Evolutionary conservation across 129 eudicot genomes (phyloP).

Genomic region (Flaveria brownii): DNA sequence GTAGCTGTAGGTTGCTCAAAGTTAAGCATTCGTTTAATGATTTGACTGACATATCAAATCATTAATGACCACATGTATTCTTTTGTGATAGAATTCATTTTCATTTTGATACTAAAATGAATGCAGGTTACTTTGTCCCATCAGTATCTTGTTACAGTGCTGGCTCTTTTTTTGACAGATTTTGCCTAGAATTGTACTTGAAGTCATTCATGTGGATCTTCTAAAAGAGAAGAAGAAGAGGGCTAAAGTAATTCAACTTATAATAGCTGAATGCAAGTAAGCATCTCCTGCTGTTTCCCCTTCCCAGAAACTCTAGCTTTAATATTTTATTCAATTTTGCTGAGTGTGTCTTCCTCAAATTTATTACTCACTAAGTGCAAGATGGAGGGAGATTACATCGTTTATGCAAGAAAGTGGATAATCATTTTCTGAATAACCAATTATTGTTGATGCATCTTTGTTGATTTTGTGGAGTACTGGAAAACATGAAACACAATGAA

Average conservation of each 20-base stretch:
- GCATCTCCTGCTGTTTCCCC: conserved; percentile 23
- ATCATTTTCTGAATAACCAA: conserved; percentile 9
- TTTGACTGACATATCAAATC: not conserved
- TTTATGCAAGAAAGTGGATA: conserved; percentile 11
- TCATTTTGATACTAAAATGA: not conserved
- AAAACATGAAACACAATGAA: conserved; percentile 16
- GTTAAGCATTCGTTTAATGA: not conserved
- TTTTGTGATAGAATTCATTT: conserved; percentile 10
- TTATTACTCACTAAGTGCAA: not conserved
- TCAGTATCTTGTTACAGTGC: conserved; percentile 13
- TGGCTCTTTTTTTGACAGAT: conserved; percentile 42
- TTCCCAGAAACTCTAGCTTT: conserved; percentile 9
- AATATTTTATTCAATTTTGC: not conserved
- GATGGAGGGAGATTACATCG: conserved; percentile 5
- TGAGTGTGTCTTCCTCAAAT: not conserved
- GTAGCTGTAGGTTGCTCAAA: not conserved
- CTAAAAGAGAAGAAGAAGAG: conserved; percentile 76
- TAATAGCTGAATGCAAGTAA: conserved; percentile 86
- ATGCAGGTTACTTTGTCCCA: not conserved
- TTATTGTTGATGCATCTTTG: not conserved
- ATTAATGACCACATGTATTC: conserved; percentile 6
- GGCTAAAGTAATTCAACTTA: conserved; percentile 65
- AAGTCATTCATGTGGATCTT: conserved; percentile 68
- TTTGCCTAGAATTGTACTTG: conserved; percentile 89
- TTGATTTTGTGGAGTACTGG: conserved; percentile 4